Base-by-base conservation (phyloP, 2,329 filamentous ascomycete genomes). In the Phyllachora maydis region DNA sequence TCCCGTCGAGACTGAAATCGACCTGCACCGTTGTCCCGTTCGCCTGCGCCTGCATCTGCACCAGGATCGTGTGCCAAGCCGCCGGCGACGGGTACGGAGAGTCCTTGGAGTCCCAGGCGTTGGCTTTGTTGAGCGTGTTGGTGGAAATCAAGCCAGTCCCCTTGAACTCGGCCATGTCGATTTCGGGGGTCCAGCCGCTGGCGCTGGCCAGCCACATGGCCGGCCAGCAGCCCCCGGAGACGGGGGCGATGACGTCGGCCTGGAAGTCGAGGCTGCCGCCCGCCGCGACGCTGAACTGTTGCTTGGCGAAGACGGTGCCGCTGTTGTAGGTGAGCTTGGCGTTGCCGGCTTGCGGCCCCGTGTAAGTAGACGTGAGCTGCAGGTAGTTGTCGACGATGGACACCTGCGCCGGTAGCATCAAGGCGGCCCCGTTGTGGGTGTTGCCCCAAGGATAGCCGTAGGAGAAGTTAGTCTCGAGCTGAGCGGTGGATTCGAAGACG, bases 131-230 rank as follows among this genome's bases (percentile, higher is more conserved):
- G 36, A 59, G 58, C 1, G 59, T 65, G 32, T 65, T 65, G 43
- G 64, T 65, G 16, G 48, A 55, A 28, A 64, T 56, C 35, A 59
- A 54, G n/a, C 59, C 60, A 16, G 40, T 49, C 11, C 62, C 62
- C 36, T 66, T 67, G 62, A 62, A 67, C 39, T 67, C 62, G 2
- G 61, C 61, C 41, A 67, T 50, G 35, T 67, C 62, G 26, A 67
- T 54, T 49, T 66, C 63, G 0, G 62, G 63, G 9, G 61, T 62
- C 62, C 63, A 67, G 1, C 51, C 47, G 21, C 58, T 36, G 1
- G 58, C 58, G 0, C 48, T 58, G 2, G 59, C 65, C 9, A 66
- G 40, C 62, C 61, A 67, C 33, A 66, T 66, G 0, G 62, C 62
- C 0, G 62, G 61, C 63, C 62, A 66, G 0, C 59, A 63, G 6